Evolutionary conservation across 1,139 yeast genomes (phyloP).

Genomic region (Blastobotrys buckinghamii): DNA sequence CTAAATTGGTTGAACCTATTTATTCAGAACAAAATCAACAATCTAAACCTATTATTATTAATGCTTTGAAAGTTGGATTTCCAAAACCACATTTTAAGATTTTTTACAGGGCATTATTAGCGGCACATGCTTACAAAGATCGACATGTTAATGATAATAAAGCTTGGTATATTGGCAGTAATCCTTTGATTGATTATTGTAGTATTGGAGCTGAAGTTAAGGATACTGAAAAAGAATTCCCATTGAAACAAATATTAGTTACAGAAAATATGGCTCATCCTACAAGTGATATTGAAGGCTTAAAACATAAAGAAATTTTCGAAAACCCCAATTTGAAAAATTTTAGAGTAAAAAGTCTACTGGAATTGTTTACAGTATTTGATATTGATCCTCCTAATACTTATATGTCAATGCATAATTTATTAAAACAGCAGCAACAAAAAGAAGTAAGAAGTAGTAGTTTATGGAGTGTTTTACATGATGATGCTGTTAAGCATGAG

Average conservation of each 20-base stretch:
- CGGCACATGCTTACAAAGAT: no score
- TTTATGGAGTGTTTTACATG: constrained; percentile 11
- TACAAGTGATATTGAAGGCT: constrained; percentile 16
- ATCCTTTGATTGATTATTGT: constrained; percentile 4
- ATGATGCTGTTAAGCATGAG: constrained; percentile 14
- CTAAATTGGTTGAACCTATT: constrained; percentile 6
- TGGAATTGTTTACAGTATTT: constrained; percentile 15
- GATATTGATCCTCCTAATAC: constrained; percentile 8
- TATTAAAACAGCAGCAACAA: neutral
- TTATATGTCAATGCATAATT: neutral
- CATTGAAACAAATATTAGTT: constrained; percentile 12
- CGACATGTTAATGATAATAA: neutral
- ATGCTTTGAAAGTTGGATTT: constrained; percentile 21
- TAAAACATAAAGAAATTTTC: constrained; percentile 1
- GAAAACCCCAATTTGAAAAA: neutral
- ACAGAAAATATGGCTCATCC: constrained; percentile 16
- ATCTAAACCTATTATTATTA: constrained; percentile 14
- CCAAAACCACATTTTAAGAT: constrained; percentile 19
- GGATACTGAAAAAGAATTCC: neutral
- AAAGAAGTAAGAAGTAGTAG: neutral
- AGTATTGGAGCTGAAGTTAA: neutral
- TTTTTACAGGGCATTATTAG: constrained; percentile 10
- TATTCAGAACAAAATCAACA: neutral
- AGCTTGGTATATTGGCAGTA: constrained; percentile 8
- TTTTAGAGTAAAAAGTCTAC: constrained; percentile 13